These are phyloP conservation scores for Penicillium sp. DNA, from an alignment of 2,329 filamentous ascomycete species.

Conservation along the genomic window DNA sequence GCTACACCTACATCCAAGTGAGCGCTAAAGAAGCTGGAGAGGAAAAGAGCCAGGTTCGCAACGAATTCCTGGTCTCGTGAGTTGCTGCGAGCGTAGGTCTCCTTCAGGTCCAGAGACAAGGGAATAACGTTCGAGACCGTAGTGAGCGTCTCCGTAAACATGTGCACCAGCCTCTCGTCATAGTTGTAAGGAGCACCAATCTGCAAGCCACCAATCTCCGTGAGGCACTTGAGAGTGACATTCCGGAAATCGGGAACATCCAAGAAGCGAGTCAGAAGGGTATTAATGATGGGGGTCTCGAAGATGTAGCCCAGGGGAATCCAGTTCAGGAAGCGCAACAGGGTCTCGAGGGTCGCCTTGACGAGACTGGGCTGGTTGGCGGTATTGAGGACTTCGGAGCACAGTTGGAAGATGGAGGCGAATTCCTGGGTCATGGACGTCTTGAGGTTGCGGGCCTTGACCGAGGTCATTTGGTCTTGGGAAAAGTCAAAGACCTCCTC, in stretches of 20 bases:
- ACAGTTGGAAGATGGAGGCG: slow-evolving; percentile 96
- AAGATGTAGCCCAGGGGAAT: slow-evolving; percentile 98
- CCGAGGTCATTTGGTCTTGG: slow-evolving; percentile 98
- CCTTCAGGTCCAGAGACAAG: slow-evolving; percentile 83
- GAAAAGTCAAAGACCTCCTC: slow-evolving; percentile 99
- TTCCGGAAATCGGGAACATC: slow-evolving; percentile 95
- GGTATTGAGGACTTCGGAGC: slow-evolving; percentile 89
- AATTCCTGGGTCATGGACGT: slow-evolving; percentile 99
- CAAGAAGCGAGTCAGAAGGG: slow-evolving; percentile 86
- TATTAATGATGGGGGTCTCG: slow-evolving; percentile 95
- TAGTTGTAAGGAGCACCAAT: slow-evolving; percentile 76
- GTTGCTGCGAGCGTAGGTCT: slow-evolving; percentile 88
- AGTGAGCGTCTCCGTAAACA: slow-evolving; percentile 96
- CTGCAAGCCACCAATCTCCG: slow-evolving; percentile 92
- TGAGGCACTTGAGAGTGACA: slow-evolving; percentile 92
- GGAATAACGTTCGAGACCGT: slow-evolving; percentile 94
- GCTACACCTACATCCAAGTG: slow-evolving; percentile 70
- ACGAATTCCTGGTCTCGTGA: slow-evolving; percentile 96
- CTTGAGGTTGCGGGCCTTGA: slow-evolving; percentile 94
- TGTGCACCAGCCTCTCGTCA: slow-evolving; percentile 92
- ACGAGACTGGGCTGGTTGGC: slow-evolving; percentile 86
- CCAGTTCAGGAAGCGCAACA: slow-evolving; percentile 98
- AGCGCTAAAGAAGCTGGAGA: slow-evolving; percentile 95
- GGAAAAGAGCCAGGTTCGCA: slow-evolving; percentile 91
- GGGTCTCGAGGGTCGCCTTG: slow-evolving; percentile 94